These are phyloP conservation scores for Fusarium pseudograminearum DNA, from an alignment of 2,329 filamentous ascomycete species.

Conservation along the genomic window DNA sequence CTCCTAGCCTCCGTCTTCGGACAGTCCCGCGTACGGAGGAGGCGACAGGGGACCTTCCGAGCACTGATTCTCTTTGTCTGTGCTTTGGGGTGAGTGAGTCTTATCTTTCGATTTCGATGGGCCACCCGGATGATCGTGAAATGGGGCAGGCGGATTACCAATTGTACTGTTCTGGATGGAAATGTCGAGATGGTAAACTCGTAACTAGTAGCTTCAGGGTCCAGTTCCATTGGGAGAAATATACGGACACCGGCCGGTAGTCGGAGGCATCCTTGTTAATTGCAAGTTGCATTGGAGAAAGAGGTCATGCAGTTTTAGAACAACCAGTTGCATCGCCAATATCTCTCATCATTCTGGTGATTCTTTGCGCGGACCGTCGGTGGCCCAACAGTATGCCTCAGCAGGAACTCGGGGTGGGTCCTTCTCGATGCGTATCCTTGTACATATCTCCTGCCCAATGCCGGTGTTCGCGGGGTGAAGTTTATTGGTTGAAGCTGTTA, in stretches of 20 bases:
- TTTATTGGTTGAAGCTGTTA: slow-evolving; percentile 33
- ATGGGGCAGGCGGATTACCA: slow-evolving; percentile 28
- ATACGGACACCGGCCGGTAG: slow-evolving; percentile 46
- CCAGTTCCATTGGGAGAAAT: slow-evolving; percentile 6
- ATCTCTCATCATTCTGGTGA: slow-evolving; percentile 33
- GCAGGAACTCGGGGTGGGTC: slow-evolving; percentile 50
- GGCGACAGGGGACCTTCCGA: slow-evolving; percentile 28
- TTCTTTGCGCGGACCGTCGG: slow-evolving; percentile 47
- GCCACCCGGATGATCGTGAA: slow-evolving; percentile 10
- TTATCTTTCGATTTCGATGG: not conserved
- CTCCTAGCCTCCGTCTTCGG: slow-evolving; percentile 35
- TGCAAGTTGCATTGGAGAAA: not conserved
- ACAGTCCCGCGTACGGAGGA: slow-evolving; percentile 32
- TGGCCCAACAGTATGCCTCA: slow-evolving; percentile 44
- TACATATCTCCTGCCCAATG: slow-evolving; percentile 33
- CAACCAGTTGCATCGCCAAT: slow-evolving; percentile 4
- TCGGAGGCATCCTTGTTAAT: slow-evolving; percentile 39
- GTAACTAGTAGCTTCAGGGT: slow-evolving; percentile 11
- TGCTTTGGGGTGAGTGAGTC: slow-evolving; percentile 6
- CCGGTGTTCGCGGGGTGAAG: slow-evolving; percentile 26
- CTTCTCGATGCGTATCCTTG: slow-evolving; percentile 18
- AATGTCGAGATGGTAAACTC: slow-evolving; percentile 38
- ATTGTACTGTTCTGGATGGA: slow-evolving; percentile 25
- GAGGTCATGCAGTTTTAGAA: slow-evolving; percentile 34
- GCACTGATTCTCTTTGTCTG: slow-evolving; percentile 1